phyloP scores from a whole-genome alignment of 2,329 filamentous ascomycete genomes.

The Sarocladiaceae sp. region DNA sequence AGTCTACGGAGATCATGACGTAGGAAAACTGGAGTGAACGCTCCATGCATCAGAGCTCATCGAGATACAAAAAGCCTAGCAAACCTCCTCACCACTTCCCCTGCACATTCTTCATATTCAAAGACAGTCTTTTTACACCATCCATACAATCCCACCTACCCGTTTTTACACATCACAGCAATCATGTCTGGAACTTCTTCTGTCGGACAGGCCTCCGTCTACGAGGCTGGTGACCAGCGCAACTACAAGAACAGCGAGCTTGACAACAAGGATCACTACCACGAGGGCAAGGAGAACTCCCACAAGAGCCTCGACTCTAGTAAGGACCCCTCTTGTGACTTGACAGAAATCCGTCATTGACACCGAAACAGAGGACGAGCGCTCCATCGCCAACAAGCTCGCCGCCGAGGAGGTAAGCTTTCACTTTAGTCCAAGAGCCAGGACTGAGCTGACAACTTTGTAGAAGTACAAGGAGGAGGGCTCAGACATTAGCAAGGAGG shows the following conservation, averaged over 20 bases:
- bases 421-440: too few relatives aligned
- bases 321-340: slow-evolving; percentile 30
- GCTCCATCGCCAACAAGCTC: slow-evolving; percentile 65
- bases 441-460: slow-evolving; percentile 15
- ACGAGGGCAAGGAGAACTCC: slow-evolving; percentile 65
- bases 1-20: slow-evolving; percentile 6
- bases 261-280: slow-evolving; percentile 50
- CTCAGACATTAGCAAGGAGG: slow-evolving; percentile 38
- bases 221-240: slow-evolving; percentile 73
- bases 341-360: background rate
- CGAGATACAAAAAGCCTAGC: slow-evolving; percentile 4
- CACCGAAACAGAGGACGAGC: slow-evolving; percentile 53
- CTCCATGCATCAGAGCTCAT: slow-evolving; percentile 3
- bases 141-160: background rate
- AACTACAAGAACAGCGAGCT: slow-evolving; percentile 50
- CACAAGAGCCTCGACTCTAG: slow-evolving; percentile 67
- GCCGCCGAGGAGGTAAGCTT: slow-evolving; percentile 51
- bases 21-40: slow-evolving; percentile 8
- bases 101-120: background rate
- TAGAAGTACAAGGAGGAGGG: background rate
- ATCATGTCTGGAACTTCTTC: slow-evolving; percentile 45
- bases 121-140: background rate
- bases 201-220: slow-evolving; percentile 60
- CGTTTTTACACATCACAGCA: slow-evolving; percentile 6
- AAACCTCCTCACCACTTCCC: background rate